Base-by-base conservation (phyloP, 768 basidiomycete genomes). In the Galerina marginata region DNA sequence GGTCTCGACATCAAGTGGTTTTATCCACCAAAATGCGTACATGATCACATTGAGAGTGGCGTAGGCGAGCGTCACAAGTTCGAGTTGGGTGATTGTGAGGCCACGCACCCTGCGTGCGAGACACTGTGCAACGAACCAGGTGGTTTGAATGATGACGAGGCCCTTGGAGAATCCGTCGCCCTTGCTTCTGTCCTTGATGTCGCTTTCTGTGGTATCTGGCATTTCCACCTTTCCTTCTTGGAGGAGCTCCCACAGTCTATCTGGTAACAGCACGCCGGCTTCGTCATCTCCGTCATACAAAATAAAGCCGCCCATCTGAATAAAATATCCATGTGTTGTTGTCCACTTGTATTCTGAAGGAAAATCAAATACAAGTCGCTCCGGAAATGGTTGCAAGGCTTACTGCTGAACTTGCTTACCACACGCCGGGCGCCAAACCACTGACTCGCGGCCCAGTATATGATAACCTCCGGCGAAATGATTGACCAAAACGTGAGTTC, bases 401-500 rank as follows among this genome's bases (percentile, higher is more conserved):
- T 16, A 58, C 47, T 16, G 7, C 26, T 25, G 14, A 42, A 58
- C 10, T 42, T 26, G 25, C n/a, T 23, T 14, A 37, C 48, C 3
- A 58, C 2, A 4, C 2, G 15, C 9, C 57, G n/a, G 2, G 57
- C 57, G n/a, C 16, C 39, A n/a, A 20, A 16, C 55, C 45, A 56
- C 36, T 56, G 45, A 10, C 36, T 46, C 11, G 38, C n/a, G 6
- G 45, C 55, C 55, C 55, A 56, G 14, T 46, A 56, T 36, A 56
- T 56, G 7, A 56, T 46, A 3, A 46, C 43, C 37, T 56, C 45
- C 4, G 55, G 55, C 2, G 15, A 33, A 1, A 38, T 6, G 14
- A 58, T 16, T n/a, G 57, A 48, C 57, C 57, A 58, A 5, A 58
- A 25, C 47, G 42, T 44, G 3, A 50, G 38, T 20, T 25, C 42